These are phyloP conservation scores for Trebouxia sp. DNA, from an alignment of 139 green algal genomes.

Conservation along the genomic window DNA sequence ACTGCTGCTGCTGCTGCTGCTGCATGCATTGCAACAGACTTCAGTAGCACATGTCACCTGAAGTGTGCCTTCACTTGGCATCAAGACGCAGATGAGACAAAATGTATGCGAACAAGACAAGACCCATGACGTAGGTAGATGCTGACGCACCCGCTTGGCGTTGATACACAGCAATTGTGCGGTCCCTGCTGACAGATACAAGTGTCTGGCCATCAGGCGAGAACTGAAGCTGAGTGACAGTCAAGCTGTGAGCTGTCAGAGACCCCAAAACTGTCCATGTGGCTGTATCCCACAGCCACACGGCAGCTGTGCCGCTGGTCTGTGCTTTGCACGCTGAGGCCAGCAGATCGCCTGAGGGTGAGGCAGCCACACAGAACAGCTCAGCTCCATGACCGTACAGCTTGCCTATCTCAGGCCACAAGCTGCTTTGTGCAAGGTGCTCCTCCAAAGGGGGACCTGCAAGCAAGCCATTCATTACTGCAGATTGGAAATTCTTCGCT, in stretches of 20 bases:
- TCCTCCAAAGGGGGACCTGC: slow-evolving; percentile 87
- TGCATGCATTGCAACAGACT: not conserved
- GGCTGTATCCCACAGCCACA: slow-evolving; percentile 78
- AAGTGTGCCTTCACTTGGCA: not conserved
- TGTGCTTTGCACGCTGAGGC: slow-evolving; percentile 82
- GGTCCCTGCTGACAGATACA: slow-evolving; percentile 69
- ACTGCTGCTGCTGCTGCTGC: not conserved
- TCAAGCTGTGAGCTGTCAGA: slow-evolving; percentile 82
- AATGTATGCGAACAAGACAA: not conserved
- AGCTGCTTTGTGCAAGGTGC: slow-evolving; percentile 86
- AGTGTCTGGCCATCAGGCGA: slow-evolving; percentile 61
- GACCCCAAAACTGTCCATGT: slow-evolving; percentile 50
- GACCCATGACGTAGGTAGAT: not conserved
- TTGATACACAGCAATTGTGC: slow-evolving; percentile 58
- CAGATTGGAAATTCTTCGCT: too few relatives aligned
- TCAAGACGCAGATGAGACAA: not conserved
- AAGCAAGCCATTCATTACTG: too few relatives aligned
- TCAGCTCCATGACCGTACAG: slow-evolving; percentile 97
- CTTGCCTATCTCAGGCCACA: slow-evolving; percentile 93
- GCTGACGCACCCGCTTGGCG: slow-evolving; percentile 9
- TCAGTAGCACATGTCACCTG: not conserved
- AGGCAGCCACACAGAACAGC: slow-evolving; percentile 70
- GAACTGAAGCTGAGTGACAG: slow-evolving; percentile 92
- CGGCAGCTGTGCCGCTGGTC: slow-evolving; percentile 47
- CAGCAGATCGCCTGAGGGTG: slow-evolving; percentile 59